Conservation (phyloP, 1,284 basidiomycete genomes). For the Prillingera fragicola region DNA sequence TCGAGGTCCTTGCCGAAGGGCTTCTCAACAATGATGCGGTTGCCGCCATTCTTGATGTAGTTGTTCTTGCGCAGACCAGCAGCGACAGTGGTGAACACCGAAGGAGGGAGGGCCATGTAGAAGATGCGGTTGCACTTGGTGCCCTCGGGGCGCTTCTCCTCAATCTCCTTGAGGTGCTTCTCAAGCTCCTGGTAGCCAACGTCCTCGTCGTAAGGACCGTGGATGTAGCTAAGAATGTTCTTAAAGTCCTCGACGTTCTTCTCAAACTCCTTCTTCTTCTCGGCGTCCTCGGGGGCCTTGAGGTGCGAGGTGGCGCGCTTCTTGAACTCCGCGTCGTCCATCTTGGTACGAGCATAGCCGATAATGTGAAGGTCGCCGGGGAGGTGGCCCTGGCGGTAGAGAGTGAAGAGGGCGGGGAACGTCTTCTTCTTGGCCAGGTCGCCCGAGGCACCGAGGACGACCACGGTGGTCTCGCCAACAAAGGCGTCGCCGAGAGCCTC, state of each 20-base stretch:
- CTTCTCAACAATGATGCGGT: slow-evolving; percentile 92
- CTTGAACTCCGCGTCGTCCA: slow-evolving; percentile 71
- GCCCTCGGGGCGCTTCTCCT: slow-evolving; percentile 56
- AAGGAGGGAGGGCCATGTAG: slow-evolving; percentile 90
- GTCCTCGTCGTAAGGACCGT: slow-evolving; percentile 80
- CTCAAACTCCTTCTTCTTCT: slow-evolving; percentile 39
- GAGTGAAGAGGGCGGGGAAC: slow-evolving; percentile 84
- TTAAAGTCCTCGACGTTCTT: slow-evolving; percentile 75
- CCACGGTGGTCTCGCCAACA: slow-evolving; percentile 78
- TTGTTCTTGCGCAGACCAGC: slow-evolving; percentile 73
- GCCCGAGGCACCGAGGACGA: slow-evolving; percentile 93
- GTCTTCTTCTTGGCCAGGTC: slow-evolving; percentile 99
- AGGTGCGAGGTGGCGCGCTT: slow-evolving; percentile 76
- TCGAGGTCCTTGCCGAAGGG: slow-evolving; percentile 92
- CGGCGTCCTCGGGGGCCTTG: slow-evolving; percentile 66
- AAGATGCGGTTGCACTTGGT: slow-evolving; percentile 64
- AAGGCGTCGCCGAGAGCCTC: slow-evolving; percentile 64
- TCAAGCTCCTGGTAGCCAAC: slow-evolving; percentile 71
- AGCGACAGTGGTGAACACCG: slow-evolving; percentile 83
- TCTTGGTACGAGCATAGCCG: slow-evolving; percentile 83
- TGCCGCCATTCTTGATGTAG: slow-evolving; percentile 66
- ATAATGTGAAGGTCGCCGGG: slow-evolving; percentile 80
- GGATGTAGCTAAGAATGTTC: slow-evolving; percentile 67
- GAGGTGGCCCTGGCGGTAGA: slow-evolving; percentile 73
- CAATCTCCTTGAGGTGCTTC: slow-evolving; percentile 69